Evolutionary conservation across 2,329 filamentous ascomycete species (phyloP), one percentile per base, ranked within the genome.

Genomic region (Colletotrichum sp.): DNA sequence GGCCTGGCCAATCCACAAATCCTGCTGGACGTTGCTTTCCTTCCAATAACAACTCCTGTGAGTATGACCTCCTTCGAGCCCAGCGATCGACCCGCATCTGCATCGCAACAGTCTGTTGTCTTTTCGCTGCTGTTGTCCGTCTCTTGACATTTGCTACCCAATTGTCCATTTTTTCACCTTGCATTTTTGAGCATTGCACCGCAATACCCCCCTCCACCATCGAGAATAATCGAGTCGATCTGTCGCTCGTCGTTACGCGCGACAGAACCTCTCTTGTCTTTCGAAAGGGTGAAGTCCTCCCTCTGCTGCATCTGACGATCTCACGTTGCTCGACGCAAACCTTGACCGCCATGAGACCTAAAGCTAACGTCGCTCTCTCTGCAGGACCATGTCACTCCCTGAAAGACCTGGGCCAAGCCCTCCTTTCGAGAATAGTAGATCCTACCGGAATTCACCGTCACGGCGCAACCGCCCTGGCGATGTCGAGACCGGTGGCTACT

Each of bases 401-500:
- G 87, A 91, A 83, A 90, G 93, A 84, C 94, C 94, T 74, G 92
- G 92, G 81, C 90, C 90, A 79, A 89, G 88, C 79, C 89, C 92
- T 77, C 88, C 88, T 71, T 90, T 90, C 80, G 91, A 93, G 79
- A 90, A 92, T 76, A 89, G 90, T 80, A 90, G 87, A 81, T 87
- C 91, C 74, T 95, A 94, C 84, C 90, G 93, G 80, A 92, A 93
- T 78, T 93, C 94, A 58, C 90, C 92, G 30, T 91, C 92, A 70
- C 92, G 94, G 80, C 92, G 93, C 79, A 88, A 87, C 68, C 90
- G 90, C 74, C 91, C 92, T 64, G 90, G 90, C 73, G 95, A 98
- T 82, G 87, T 94, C 80, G 95, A 98, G 83, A 87, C 92, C 48
- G 92, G 91, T 71, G 85, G 85, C 65, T 90, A 90, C 79, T 85